Conservation (phyloP, 2,329 filamentous ascomycete species). For the Calonectria honghensis region DNA sequence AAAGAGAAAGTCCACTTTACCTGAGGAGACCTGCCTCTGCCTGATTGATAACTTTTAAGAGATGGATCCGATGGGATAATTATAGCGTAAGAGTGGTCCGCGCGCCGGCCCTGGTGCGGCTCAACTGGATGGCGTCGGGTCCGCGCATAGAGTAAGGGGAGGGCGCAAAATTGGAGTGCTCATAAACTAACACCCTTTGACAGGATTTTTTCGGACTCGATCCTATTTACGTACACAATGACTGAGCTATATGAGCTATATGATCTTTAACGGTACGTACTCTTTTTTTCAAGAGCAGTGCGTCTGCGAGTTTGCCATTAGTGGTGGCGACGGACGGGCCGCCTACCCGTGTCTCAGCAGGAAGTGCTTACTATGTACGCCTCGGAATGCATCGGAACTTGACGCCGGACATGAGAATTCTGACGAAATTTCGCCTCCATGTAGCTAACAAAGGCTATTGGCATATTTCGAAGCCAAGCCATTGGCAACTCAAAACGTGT, state of each 20-base stretch:
- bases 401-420: slow-evolving; percentile 14
- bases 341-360: neutral
- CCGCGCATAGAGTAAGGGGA: slow-evolving; percentile 21
- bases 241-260: slow-evolving; percentile 19
- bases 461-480: slow-evolving; percentile 12
- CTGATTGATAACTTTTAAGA: slow-evolving; percentile 49
- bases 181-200: slow-evolving; percentile 30
- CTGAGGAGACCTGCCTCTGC: slow-evolving; percentile 47
- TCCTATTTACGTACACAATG: slow-evolving; percentile 30
- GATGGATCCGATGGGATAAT: slow-evolving; percentile 54
- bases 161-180: neutral
- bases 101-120: slow-evolving; percentile 52
- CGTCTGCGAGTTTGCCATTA: slow-evolving; percentile 7
- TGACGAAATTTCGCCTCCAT: slow-evolving; percentile 26
- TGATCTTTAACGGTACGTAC: slow-evolving; percentile 5
- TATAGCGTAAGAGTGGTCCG: slow-evolving; percentile 54
- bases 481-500: slow-evolving; percentile 35
- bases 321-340: slow-evolving; percentile 31
- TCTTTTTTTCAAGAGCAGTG: neutral
- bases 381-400: slow-evolving; percentile 25
- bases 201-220: neutral
- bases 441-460: slow-evolving; percentile 5
- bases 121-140: slow-evolving; percentile 42
- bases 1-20: slow-evolving; percentile 3
- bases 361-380: neutral